phyloP scores from a whole-genome alignment of 2,329 filamentous ascomycete species.

The Mycogone perniciosa region DNA sequence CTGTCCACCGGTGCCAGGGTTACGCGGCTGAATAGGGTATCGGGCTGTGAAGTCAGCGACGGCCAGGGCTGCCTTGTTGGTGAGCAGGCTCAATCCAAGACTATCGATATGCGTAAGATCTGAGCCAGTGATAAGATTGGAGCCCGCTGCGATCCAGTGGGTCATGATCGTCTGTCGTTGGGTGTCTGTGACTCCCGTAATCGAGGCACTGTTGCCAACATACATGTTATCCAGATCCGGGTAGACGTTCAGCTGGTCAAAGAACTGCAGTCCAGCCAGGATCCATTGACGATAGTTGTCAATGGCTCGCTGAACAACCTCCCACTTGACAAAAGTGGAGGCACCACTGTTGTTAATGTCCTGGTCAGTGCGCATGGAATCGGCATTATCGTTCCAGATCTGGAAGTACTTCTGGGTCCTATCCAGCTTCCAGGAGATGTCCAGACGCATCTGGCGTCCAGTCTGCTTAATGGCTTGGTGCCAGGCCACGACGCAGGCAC shows the following conservation, averaged over 20 bases:
- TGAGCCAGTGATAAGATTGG: conserved; percentile 15
- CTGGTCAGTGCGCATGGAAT: conserved; percentile 18
- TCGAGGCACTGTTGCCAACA: conserved; percentile 13
- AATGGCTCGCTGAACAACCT: conserved; percentile 15
- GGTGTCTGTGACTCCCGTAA: conserved; percentile 14
- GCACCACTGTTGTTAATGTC: conserved; percentile 16
- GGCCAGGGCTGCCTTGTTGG: conserved; percentile 11
- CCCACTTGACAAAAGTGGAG: conserved; percentile 13
- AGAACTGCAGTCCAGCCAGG: conserved; percentile 13
- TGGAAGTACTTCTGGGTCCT: conserved; percentile 15
- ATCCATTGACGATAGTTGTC: conserved; percentile 18
- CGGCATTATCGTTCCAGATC: conserved; percentile 16
- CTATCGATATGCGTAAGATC: conserved; percentile 15
- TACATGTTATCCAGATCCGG: conserved; percentile 17
- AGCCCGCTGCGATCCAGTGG: conserved; percentile 17
- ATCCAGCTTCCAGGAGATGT: conserved; percentile 18
- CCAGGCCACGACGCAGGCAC: conserved; percentile 15
- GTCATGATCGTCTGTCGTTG: conserved; percentile 17
- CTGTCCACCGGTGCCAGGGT: conserved; percentile 15
- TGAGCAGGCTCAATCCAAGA: conserved; percentile 14
- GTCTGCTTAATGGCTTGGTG: conserved; percentile 15
- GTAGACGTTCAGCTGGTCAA: conserved; percentile 13
- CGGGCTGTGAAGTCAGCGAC: conserved; percentile 16
- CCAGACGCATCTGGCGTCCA: conserved; percentile 16
- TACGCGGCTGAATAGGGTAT: conserved; percentile 16